Base-by-base conservation (phyloP, 1,284 basidiomycete species). In the Taiwanofungus camphoratus region DNA sequence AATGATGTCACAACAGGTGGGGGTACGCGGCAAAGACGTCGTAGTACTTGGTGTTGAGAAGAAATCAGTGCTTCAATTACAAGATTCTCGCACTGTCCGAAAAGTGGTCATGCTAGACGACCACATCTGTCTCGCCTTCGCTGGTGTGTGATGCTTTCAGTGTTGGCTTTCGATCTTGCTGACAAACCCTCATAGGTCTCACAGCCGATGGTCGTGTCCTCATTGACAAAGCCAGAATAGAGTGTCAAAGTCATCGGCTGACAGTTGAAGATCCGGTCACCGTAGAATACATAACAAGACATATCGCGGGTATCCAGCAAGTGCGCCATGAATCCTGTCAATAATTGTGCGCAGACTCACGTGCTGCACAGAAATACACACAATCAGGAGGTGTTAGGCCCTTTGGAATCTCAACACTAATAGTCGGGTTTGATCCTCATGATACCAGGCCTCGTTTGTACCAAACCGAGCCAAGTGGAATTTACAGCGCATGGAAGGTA, bases 31-130 rank as follows among this genome's bases (percentile, higher is more conserved):
- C 51, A 87, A 90, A 62, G 86, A 94, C 57, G 89, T 94, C 26
- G 96, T 97, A 3, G 92, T 99, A 3, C 77, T 99, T 20, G 96
- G 95, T 42, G 96, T 99, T 16, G 96, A 99, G 76, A 99, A 99
- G 84, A 99, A 98, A 69, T 93, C 91, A 0, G 83, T 97, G 13
- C 74, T 98, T 20, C 96, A 99, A 66, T 77, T 99, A 6, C 96
- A 99, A 73, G 96, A 99, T 69, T 90, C 96, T 8, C 77, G 96
- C 44, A 99, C 96, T 2, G 93, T 99, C 13, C 78, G 95, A 46
- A 99, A 99, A 66, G 95, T 98, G 11, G 96, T 92, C 49, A 95
- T 98, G 92, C 72, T 99, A 33, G 96, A 99, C 60, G 95, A 99
- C 62, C 96, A 99, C 63, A 72, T 99, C 49, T 98, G 93, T 63